Conservation (phyloP, 306 rosid genomes). For the Trifolium fragiferum region DNA sequence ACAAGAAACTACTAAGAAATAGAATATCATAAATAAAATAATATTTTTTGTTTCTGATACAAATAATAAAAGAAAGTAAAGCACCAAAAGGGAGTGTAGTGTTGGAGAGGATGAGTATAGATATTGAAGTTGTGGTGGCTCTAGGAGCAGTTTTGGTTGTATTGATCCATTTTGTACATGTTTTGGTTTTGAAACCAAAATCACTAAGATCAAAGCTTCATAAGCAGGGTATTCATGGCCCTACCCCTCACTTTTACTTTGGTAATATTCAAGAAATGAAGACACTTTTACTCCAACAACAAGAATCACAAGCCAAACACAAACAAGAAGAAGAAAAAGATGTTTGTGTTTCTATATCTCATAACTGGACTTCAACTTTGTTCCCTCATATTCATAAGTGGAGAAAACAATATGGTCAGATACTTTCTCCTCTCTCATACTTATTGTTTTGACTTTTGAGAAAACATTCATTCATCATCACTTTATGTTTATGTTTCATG, state of each 20-base stretch:
- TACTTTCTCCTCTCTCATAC: background rate
- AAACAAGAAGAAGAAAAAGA: background rate
- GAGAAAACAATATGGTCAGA: conserved; percentile 3
- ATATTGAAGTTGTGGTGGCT: background rate
- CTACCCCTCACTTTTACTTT: conserved; percentile 54
- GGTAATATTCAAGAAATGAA: conserved; percentile 68
- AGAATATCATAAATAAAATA: too few species aligned
- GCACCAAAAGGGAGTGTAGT: background rate
- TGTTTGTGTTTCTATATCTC: conserved; percentile 41
- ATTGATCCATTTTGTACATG: conserved; percentile 35
- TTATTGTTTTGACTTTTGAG: background rate
- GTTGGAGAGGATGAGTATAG: background rate
- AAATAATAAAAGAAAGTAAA: background rate
- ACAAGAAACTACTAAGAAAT: too few species aligned
- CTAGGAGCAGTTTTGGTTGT: background rate
- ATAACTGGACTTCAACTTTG: conserved; percentile 54
- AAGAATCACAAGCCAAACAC: background rate
- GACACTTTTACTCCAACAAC: conserved; percentile 42
- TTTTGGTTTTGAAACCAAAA: conserved; percentile 51
- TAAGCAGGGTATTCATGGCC: conserved; percentile 72
- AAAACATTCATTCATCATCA: background rate
- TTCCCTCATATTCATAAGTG: background rate
- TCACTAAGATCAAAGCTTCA: conserved; percentile 58
- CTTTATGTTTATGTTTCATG: background rate
- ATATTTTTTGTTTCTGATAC: background rate